A percentile compares a stretch with the other conserved stretches of the same genome.
Conservation (phyloP, 345 rosid species). For the Geranium rotundifolium region DNA sequence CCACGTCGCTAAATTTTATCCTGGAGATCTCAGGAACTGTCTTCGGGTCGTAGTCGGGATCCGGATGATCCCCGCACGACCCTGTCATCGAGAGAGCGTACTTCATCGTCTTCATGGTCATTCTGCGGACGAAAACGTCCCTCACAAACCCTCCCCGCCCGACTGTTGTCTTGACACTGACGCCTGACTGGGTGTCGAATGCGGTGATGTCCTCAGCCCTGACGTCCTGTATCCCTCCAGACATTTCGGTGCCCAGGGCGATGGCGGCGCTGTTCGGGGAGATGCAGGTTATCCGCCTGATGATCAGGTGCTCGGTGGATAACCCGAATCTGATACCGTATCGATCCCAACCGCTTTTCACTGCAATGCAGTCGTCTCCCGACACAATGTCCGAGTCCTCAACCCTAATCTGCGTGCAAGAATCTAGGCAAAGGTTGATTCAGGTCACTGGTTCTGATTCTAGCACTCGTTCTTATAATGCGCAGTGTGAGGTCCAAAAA, state of each 20-base stretch:
- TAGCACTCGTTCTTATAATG: too few species aligned
- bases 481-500: too few species aligned
- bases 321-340: conserved; percentile 47
- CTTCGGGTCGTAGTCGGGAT: too few species aligned
- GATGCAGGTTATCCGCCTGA: conserved; percentile 57
- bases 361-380: conserved; percentile 69
- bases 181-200: conserved; percentile 21
- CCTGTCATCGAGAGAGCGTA: too few species aligned
- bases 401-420: conserved; percentile 46
- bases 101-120: too few species aligned
- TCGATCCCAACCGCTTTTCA: conserved; percentile 75
- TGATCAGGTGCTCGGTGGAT: conserved; percentile 37
- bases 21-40: too few species aligned
- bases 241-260: conserved; percentile 85
- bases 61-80: too few species aligned
- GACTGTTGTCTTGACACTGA: too few species aligned
- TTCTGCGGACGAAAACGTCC: too few species aligned
- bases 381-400: conserved; percentile 61
- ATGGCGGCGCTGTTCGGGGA: conserved; percentile 72
- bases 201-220: conserved; percentile 5
- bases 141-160: too few species aligned
- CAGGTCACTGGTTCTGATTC: background rate
- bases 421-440: conserved; percentile 28
- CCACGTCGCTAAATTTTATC: too few species aligned
- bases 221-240: conserved; percentile 21